Conservation (phyloP, 164 flowering plant genomes). For the Vitis rupestris region DNA sequence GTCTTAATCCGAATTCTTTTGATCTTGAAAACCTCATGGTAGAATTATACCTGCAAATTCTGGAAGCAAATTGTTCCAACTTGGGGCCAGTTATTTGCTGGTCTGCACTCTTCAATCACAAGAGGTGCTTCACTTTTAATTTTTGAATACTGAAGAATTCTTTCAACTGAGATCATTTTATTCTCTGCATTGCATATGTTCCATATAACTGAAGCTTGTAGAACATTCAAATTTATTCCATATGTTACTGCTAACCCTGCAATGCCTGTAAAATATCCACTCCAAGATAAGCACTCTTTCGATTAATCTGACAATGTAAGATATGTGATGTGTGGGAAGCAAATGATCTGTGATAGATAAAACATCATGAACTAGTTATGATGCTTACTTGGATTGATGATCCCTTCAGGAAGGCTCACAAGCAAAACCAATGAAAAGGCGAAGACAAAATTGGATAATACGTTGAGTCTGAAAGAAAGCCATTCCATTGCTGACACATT, state of each 20-base stretch:
- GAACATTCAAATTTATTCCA: conserved; percentile 80
- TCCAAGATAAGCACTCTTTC: not conserved
- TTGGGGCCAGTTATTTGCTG: conserved; percentile 77
- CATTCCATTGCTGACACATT: conserved; percentile 94
- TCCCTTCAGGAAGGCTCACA: conserved; percentile 87
- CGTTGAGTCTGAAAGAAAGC: conserved; percentile 83
- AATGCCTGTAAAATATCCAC: conserved; percentile 53
- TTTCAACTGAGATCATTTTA: conserved; percentile 94
- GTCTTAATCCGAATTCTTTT: not conserved
- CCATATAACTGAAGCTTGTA: conserved; percentile 93
- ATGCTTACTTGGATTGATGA: conserved; percentile 87
- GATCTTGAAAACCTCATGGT: not conserved
- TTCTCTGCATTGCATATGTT: conserved; percentile 94
- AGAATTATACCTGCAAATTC: conserved; percentile 59
- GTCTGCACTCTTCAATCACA: conserved; percentile 63
- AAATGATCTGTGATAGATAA: no score
- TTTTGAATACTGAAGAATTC: conserved; percentile 85
- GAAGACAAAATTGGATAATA: conserved; percentile 82
- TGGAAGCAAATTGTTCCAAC: conserved; percentile 69
- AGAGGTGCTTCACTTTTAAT: conserved; percentile 81
- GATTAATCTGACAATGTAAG: not conserved
- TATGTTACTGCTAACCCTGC: conserved; percentile 98
- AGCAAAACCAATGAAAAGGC: conserved; percentile 81
- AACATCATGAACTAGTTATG: not conserved
- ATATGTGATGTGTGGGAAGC: no score